Conservation (phyloP, 2,329 filamentous ascomycete species). For the Dactylellina haptotyla region DNA sequence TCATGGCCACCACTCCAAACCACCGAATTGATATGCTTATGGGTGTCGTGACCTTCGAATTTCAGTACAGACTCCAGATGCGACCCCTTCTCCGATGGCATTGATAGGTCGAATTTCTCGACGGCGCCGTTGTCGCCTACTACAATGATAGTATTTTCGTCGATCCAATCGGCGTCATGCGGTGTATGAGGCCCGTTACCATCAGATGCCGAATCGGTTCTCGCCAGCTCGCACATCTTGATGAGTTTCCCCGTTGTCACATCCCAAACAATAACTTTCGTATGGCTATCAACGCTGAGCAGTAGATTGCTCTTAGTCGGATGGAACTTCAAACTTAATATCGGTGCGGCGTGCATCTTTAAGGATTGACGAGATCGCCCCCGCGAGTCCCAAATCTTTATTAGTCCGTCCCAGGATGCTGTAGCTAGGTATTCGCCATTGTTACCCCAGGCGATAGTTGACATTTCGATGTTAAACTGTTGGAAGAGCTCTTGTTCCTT, state of each 20-base stretch:
- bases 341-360: slow-evolving; percentile 43
- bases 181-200: slow-evolving; percentile 20
- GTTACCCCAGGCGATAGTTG: slow-evolving; percentile 39
- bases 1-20: slow-evolving; percentile 40
- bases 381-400: slow-evolving; percentile 45
- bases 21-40: slow-evolving; percentile 39
- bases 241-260: slow-evolving; percentile 34
- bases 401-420: slow-evolving; percentile 46
- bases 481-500: slow-evolving; percentile 25
- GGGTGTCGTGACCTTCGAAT: slow-evolving; percentile 48
- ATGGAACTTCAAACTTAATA: slow-evolving; percentile 48
- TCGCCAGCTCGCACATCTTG: slow-evolving; percentile 36
- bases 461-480: slow-evolving; percentile 39
- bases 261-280: slow-evolving; percentile 47
- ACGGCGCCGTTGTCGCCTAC: slow-evolving; percentile 49
- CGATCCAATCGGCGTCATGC: slow-evolving; percentile 47
- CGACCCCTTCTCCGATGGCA: slow-evolving; percentile 19
- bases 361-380: slow-evolving; percentile 32
- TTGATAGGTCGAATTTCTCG: slow-evolving; percentile 42
- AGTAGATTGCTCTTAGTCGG: slow-evolving; percentile 41
- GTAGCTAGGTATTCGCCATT: slow-evolving; percentile 49
- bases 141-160: slow-evolving; percentile 45
- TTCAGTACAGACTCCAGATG: slow-evolving; percentile 18
- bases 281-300: slow-evolving; percentile 43
- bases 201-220: slow-evolving; percentile 9